Evolutionary conservation across 2,329 filamentous ascomycete species (phyloP), one percentile per base, ranked within the genome.

Genomic region (Sporothrix mexicana): DNA sequence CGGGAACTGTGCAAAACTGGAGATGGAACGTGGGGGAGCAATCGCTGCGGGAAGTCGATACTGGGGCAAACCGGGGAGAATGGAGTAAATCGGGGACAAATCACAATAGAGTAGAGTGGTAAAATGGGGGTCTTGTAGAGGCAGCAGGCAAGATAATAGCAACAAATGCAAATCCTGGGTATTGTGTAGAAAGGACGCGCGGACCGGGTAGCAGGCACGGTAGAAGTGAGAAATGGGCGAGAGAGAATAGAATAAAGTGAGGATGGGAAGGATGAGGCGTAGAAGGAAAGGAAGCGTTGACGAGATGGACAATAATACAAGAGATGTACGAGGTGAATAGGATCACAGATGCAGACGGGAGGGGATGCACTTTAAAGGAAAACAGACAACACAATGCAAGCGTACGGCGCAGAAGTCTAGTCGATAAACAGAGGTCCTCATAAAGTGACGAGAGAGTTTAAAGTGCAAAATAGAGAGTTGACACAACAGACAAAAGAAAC

Each of bases 141-240:
- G 8, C 53, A 25, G 9, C 20, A 25, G 53, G 20, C 20, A 25
- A 25, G 20, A 12, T 25, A 13, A 2, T 20, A 55, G 53, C 20
- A 20, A 55, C 6, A 23, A 30, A 9, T 10, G 20, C 10, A 10
- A 3, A 25, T 25, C 53, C 53, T 20, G 25, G 20, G 8, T 36
- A 61, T 7, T 10, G 10, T 17, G 51, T 17, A 62, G 30, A 62
- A 17, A 43, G 59, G 36, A 62, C 59, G 59, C 59, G 59, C 15
- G 59, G 59, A 62, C 59, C 57, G 59, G 59, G 59, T 62, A 43
- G 8, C 59, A 43, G 59, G 59, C 59, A 43, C 59, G 17, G 36
- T 62, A 9, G 43, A 43, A 43, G 59, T 43, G 30, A 20, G 59
- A 8, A n/a, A 51, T 20, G 59, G 59, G 36, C 20, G 17, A 20